phyloP scores from a whole-genome alignment of 768 basidiomycete genomes.

The Nidularia sp. region DNA sequence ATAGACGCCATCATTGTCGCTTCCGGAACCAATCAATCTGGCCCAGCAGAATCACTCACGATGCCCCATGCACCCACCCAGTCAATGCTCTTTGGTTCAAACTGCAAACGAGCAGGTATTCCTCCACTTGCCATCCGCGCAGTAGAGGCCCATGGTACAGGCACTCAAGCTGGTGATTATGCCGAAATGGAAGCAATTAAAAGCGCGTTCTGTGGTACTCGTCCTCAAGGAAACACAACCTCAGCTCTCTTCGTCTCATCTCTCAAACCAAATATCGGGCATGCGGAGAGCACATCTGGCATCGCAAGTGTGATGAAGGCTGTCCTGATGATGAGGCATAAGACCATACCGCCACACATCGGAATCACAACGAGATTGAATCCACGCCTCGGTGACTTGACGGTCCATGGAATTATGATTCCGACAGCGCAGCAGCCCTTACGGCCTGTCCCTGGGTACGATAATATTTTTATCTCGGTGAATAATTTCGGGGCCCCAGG shows the following conservation, averaged over 20 bases:
- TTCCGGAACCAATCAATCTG: constrained; percentile 70
- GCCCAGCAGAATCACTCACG: constrained; percentile 63
- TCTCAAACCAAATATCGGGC: constrained; percentile 72
- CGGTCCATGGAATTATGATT: constrained; percentile 46
- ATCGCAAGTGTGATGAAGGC: constrained; percentile 69
- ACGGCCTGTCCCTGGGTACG: background rate
- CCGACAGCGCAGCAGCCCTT: background rate
- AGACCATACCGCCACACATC: constrained; percentile 49
- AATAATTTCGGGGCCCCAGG: background rate
- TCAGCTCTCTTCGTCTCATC: constrained; percentile 63
- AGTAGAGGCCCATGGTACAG: constrained; percentile 75
- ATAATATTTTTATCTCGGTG: background rate
- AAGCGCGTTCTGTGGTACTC: constrained; percentile 40
- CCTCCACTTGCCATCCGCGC: constrained; percentile 47
- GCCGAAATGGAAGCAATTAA: constrained; percentile 63
- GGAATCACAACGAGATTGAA: constrained; percentile 58
- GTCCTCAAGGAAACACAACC: constrained; percentile 14
- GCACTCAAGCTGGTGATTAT: constrained; percentile 67
- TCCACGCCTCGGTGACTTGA: constrained; percentile 46
- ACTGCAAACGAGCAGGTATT: constrained; percentile 43
- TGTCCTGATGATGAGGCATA: constrained; percentile 60
- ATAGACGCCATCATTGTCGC: constrained; percentile 69
- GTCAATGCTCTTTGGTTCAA: constrained; percentile 42
- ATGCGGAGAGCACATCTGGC: constrained; percentile 74
- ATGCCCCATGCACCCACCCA: constrained; percentile 68